Conservation (phyloP, 345 rosid species). For the Sisymbrium altissimum region DNA sequence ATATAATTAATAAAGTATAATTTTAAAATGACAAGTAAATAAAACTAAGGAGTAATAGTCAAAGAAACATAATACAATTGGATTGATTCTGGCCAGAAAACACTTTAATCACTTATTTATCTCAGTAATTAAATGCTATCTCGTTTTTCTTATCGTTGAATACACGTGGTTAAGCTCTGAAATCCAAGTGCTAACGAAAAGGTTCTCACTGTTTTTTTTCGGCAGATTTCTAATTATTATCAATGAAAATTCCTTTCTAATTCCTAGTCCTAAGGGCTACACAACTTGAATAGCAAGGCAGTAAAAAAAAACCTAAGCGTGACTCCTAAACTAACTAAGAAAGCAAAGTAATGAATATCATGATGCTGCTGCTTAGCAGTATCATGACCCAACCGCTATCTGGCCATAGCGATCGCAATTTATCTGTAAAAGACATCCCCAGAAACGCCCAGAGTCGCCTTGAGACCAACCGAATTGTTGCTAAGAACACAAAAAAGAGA, state of each 20-base stretch:
- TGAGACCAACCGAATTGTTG: slow-evolving; percentile 59
- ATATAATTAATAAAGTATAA: no score
- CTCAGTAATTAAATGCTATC: no score
- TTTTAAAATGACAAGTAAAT: no score
- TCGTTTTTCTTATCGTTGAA: no score
- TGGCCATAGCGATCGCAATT: slow-evolving; percentile 36
- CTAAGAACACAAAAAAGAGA: slow-evolving; percentile 57
- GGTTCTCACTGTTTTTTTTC: no score
- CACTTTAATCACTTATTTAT: no score
- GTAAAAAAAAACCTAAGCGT: neutral
- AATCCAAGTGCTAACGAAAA: neutral
- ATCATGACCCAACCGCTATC: slow-evolving; percentile 76
- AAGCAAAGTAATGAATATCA: slow-evolving; percentile 68
- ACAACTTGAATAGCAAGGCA: slow-evolving; percentile 9
- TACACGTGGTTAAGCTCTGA: neutral
- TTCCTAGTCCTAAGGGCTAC: slow-evolving; percentile 8
- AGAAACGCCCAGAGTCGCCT: slow-evolving; percentile 33
- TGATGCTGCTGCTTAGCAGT: slow-evolving; percentile 74
- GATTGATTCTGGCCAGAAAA: no score
- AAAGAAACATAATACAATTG: no score
- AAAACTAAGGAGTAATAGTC: no score
- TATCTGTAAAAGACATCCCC: slow-evolving; percentile 35
- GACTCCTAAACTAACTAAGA: slow-evolving; percentile 31
- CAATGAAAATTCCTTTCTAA: neutral
- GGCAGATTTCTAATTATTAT: neutral